phyloP scores from a whole-genome alignment of 805 yeast genomes.

The Ogataea polymorpha region DNA sequence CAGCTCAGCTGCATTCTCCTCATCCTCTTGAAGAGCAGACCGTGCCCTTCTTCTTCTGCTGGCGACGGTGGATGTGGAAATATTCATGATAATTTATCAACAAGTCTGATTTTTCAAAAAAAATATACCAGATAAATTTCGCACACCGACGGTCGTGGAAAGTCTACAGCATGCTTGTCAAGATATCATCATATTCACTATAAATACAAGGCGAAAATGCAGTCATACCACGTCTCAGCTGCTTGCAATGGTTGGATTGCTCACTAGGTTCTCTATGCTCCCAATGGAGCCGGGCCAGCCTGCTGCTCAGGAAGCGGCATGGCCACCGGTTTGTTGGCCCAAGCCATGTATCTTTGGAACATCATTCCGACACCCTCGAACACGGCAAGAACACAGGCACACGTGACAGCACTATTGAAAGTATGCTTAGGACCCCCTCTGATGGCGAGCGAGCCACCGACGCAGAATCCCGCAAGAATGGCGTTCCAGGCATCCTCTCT shows the following conservation, averaged over 20 bases:
- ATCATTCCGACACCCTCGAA: slow-evolving; percentile 98
- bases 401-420: slow-evolving; percentile 92
- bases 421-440: slow-evolving; percentile 99
- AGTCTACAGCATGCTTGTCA: neutral
- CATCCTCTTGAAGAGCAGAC: slow-evolving; percentile 67
- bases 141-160: slow-evolving; percentile 3
- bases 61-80: slow-evolving; percentile 84
- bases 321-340: slow-evolving; percentile 71
- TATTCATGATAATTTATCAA: slow-evolving; percentile 53
- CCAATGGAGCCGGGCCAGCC: slow-evolving; percentile 20
- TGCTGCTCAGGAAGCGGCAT: slow-evolving; percentile 52
- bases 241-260: neutral
- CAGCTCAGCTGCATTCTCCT: slow-evolving; percentile 85
- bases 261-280: slow-evolving; percentile 16
- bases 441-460: slow-evolving; percentile 96
- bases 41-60: slow-evolving; percentile 72
- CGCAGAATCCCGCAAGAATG: slow-evolving; percentile 94
- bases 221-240: slow-evolving; percentile 3
- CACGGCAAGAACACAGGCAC: slow-evolving; percentile 95
- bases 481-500: slow-evolving; percentile 99
- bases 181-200: slow-evolving; percentile 7
- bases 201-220: slow-evolving; percentile 11
- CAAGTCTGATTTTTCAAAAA: neutral
- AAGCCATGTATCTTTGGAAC: slow-evolving; percentile 86
- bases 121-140: neutral